Evolutionary conservation across 2,329 filamentous ascomycete species (phyloP), one percentile per base, ranked within the genome.

Genomic region (Neonectria coccinea): DNA sequence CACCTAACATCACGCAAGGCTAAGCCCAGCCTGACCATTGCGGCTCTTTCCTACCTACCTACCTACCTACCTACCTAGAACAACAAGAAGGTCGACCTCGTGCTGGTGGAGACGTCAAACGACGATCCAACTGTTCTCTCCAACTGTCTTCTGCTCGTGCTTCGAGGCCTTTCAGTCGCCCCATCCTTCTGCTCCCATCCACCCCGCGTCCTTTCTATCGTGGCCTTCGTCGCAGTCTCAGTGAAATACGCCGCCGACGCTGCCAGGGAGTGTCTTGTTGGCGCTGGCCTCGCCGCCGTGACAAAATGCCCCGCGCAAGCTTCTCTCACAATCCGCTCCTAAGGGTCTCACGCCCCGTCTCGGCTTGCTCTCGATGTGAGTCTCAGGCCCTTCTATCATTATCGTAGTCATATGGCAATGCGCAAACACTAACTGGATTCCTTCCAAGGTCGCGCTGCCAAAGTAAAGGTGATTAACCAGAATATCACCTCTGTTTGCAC

Each of bases 261-360:
- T 55, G 33, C 20, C n/a, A 5, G n/a, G 47, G 29, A 50, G 48
- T 53, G 59, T 33, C 31, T 20, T 63, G 31, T 27, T 54, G 50
- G 29, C 29, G n/a, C 41, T 29, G 18, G 44, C 53, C 48, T 39
- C 44, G 60, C 48, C 27, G 58, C 44, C 48, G 42, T 60, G 47
- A 55, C 65, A 71, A 69, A 66, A 84, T 84, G 82, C 78, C 81
- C 73, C 81, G 82, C 65, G 79, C 79, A 57, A 84, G 82, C 75
- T 81, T 85, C 75, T 82, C 82, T 25, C 81, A 83, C 62, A 85
- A 87, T 56, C 89, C 90, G 41, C 80, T 90, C 56, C 81, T 93
- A 65, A 87, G 89, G 77, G 92, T 95, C 68, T 94, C 91, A 74
- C 86, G 92, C 68, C 92, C 92, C 4, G 92, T 94, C 41, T 91